Conservation (phyloP, 306 rosid genomes). For the Vigna unguiculata region DNA sequence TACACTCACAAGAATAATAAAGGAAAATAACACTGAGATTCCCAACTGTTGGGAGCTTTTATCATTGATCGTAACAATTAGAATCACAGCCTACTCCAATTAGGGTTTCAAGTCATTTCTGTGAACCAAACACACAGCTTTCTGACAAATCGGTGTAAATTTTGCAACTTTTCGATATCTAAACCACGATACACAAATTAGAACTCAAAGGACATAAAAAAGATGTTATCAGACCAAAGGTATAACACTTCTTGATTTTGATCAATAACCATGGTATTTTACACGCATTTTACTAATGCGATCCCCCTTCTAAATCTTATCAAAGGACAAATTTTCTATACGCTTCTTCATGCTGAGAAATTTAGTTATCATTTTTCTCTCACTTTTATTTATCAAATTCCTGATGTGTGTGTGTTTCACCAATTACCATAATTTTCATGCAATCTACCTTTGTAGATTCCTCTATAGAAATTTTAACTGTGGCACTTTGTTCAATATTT, state of each 20-base stretch:
- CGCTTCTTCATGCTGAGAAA: background rate
- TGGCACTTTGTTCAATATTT: conserved; percentile 7
- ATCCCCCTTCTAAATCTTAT: background rate
- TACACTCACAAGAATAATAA: background rate
- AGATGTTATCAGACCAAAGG: background rate
- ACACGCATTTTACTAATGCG: background rate
- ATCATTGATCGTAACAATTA: conserved; percentile 8
- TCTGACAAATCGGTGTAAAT: conserved; percentile 8
- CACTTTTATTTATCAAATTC: background rate
- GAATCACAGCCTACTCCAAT: background rate
- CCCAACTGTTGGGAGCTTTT: background rate
- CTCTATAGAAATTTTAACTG: background rate
- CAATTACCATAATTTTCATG: background rate
- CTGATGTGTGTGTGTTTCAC: background rate
- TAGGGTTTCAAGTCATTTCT: conserved; percentile 44
- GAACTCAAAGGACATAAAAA: background rate
- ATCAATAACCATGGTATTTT: background rate
- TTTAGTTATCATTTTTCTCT: background rate
- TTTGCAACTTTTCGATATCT: background rate
- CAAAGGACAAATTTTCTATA: background rate
- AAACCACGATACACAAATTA: background rate
- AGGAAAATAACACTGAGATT: conserved; percentile 16
- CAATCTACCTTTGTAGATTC: background rate
- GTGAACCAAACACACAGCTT: conserved; percentile 30
- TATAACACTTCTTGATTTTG: background rate